These are phyloP conservation scores for Clarkia xantiana DNA, from an alignment of 345 rosid species.

Conservation along the genomic window DNA sequence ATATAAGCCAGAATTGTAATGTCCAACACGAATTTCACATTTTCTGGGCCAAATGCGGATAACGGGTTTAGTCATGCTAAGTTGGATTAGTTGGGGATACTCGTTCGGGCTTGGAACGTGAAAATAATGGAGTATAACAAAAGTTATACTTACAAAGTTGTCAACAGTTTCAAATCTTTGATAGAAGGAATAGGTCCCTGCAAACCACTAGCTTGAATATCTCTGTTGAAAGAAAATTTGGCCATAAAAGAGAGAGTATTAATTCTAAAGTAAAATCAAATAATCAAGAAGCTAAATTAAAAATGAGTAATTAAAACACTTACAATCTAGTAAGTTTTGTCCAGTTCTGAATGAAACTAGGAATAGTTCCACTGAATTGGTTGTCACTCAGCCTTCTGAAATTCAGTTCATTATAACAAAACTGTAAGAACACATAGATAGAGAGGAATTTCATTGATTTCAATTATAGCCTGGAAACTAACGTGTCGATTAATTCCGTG, in stretches of 20 bases:
- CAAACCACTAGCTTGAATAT: conserved; percentile 10
- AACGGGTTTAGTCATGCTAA: too few species aligned
- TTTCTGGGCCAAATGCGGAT: too few species aligned
- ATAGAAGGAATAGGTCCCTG: conserved; percentile 13
- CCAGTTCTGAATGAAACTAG: conserved; percentile 6
- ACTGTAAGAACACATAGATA: neutral
- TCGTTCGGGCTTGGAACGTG: too few species aligned
- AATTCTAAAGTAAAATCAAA: neutral
- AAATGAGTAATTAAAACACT: neutral
- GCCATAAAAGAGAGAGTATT: neutral
- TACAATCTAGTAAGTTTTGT: conserved; percentile 1
- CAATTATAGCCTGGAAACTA: neutral
- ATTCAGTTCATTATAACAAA: neutral
- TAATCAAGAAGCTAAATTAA: neutral
- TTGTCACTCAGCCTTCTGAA: conserved; percentile 6
- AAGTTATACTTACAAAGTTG: conserved; percentile 1
- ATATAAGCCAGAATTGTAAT: too few species aligned
- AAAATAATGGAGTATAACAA: neutral
- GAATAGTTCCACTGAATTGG: conserved; percentile 7
- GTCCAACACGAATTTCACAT: too few species aligned
- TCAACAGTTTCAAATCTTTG: neutral
- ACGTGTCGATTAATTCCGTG: conserved; percentile 4
- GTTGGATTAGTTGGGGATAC: too few species aligned
- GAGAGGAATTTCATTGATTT: neutral
- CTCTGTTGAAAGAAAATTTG: conserved; percentile 3